Percentiles rank a stretch among this genome's conserved stretches.
phyloP scores from a whole-genome alignment of 768 basidiomycete genomes.

The Mycena olivaceomarginata region DNA sequence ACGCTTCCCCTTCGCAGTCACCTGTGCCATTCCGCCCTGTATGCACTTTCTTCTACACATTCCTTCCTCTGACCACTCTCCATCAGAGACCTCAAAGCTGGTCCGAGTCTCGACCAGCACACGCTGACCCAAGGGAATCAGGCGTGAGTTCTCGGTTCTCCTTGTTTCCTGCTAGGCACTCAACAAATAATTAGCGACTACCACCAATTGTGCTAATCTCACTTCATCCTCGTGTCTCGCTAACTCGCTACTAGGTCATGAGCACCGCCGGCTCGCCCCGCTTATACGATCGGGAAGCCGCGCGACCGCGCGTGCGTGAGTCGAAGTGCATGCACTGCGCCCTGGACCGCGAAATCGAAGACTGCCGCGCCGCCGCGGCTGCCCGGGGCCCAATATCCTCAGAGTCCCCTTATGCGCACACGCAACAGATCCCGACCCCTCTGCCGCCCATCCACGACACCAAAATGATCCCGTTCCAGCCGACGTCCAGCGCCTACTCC shows the following conservation, averaged over 20 bases:
- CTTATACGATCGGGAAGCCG: constrained; percentile 25
- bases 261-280: constrained; percentile 36
- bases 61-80: not conserved
- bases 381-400: constrained; percentile 4
- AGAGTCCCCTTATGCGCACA: constrained; percentile 28
- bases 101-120: constrained; percentile 26
- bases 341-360: constrained; percentile 35
- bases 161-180: not conserved
- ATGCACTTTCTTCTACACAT: not conserved
- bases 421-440: constrained; percentile 44
- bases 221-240: not conserved
- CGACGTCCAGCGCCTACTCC: constrained; percentile 35
- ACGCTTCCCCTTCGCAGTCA: not conserved
- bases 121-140: constrained; percentile 1
- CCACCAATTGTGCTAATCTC: constrained; percentile 31
- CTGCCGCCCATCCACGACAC: constrained; percentile 43
- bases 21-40: constrained; percentile 8
- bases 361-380: constrained; percentile 22
- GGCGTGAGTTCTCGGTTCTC: constrained; percentile 19
- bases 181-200: constrained; percentile 25
- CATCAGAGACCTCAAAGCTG: constrained; percentile 34
- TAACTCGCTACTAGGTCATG: constrained; percentile 26
- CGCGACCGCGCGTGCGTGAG: constrained; percentile 17
- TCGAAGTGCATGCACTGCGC: constrained; percentile 27
- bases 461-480: constrained; percentile 41